These are phyloP conservation scores for Meyerozyma elateridarum DNA, from an alignment of 1,139 yeast species.

Conservation along the genomic window DNA sequence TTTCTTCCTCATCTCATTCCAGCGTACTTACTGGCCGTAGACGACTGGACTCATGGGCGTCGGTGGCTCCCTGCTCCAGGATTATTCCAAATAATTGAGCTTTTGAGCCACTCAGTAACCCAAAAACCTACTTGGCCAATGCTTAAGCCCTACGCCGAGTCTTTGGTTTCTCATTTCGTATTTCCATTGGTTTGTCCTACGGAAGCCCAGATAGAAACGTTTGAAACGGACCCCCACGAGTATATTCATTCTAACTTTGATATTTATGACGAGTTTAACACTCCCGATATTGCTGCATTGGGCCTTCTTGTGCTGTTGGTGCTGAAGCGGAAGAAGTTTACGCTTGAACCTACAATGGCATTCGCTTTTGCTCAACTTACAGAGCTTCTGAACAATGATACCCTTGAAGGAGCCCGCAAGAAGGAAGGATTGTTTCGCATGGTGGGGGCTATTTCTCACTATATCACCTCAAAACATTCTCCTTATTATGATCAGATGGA, in stretches of 20 bases:
- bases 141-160: conserved; percentile 65
- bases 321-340: conserved; percentile 56
- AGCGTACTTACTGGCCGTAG: conserved; percentile 61
- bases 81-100: conserved; percentile 61
- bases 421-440: conserved; percentile 80
- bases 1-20: conserved; percentile 72
- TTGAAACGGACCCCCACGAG: conserved; percentile 88
- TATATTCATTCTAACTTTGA: conserved; percentile 80
- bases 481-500: conserved; percentile 69
- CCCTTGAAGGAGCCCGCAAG: conserved; percentile 58
- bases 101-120: conserved; percentile 66
- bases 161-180: conserved; percentile 65
- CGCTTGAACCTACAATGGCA: conserved; percentile 59
- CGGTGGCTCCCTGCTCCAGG: conserved; percentile 70
- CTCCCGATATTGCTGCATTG: conserved; percentile 68
- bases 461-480: conserved; percentile 50
- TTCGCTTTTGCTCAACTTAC: conserved; percentile 58
- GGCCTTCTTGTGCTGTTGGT: conserved; percentile 62
- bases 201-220: conserved; percentile 65
- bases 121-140: conserved; percentile 68
- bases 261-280: conserved; percentile 50
- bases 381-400: conserved; percentile 29
- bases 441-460: conserved; percentile 65
- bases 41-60: conserved; percentile 61
- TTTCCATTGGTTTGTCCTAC: conserved; percentile 76